Evolutionary conservation across 129 eudicot species (phyloP).

Genomic region (Centaurea solstitialis): DNA sequence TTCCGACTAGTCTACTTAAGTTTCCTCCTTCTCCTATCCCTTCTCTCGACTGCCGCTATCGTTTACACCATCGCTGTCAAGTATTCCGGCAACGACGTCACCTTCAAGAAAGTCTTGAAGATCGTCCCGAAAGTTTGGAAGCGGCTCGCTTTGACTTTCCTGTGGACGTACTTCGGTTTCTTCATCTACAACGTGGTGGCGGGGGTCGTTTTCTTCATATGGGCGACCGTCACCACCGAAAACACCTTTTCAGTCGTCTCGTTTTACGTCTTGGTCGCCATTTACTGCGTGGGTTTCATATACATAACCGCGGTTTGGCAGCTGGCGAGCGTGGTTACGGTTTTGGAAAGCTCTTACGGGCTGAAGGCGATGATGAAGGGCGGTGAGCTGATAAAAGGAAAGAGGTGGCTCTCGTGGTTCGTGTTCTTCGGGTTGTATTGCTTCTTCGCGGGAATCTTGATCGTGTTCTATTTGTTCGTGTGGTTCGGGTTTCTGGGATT

Average conservation of each 20-base stretch:
- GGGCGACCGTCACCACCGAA: background rate
- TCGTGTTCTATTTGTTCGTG: background rate
- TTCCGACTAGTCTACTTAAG: slow-evolving; percentile 43
- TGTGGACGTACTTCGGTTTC: slow-evolving; percentile 46
- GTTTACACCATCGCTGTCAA: slow-evolving; percentile 57
- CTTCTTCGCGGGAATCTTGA: slow-evolving; percentile 20
- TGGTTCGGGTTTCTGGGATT: slow-evolving; percentile 3
- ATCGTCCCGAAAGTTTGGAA: slow-evolving; percentile 65
- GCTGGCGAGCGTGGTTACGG: slow-evolving; percentile 62
- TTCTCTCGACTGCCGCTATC: slow-evolving; percentile 62
- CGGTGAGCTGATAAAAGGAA: slow-evolving; percentile 46
- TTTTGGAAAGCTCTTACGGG: slow-evolving; percentile 56
- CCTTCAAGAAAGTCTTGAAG: slow-evolving; percentile 44
- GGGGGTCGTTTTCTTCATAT: background rate
- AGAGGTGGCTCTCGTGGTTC: slow-evolving; percentile 33
- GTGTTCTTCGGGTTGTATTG: slow-evolving; percentile 38
- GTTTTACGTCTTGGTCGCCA: background rate
- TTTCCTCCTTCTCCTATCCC: slow-evolving; percentile 49
- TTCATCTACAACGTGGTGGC: slow-evolving; percentile 44
- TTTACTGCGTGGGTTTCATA: slow-evolving; percentile 32
- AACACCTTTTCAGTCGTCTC: background rate
- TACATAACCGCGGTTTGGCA: slow-evolving; percentile 64
- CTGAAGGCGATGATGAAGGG: slow-evolving; percentile 59
- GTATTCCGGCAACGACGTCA: slow-evolving; percentile 29
- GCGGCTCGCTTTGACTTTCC: slow-evolving; percentile 58